phyloP scores from a whole-genome alignment of 2,329 filamentous ascomycete genomes.

The Colletotrichum australisinense region DNA sequence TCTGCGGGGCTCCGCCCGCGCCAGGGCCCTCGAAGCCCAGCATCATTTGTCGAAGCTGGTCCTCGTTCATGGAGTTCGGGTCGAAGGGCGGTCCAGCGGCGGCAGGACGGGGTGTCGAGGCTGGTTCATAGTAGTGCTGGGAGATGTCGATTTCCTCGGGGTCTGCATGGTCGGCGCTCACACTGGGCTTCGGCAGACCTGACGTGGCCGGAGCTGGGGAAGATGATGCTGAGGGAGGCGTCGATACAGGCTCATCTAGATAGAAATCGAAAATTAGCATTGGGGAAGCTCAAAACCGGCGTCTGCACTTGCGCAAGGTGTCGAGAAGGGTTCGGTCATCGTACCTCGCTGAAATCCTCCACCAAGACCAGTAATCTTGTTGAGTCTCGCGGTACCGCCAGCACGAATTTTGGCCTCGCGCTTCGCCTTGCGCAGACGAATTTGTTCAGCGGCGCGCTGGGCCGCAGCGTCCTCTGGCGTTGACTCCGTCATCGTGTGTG shows the following conservation, averaged over 20 bases:
- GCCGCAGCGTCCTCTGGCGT: slow-evolving; percentile 61
- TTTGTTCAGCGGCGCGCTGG: slow-evolving; percentile 70
- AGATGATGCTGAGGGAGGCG: slow-evolving; percentile 18
- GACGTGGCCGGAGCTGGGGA: slow-evolving; percentile 38
- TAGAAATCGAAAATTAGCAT: not conserved
- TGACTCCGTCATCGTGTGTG: slow-evolving; percentile 52
- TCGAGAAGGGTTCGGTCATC: slow-evolving; percentile 34
- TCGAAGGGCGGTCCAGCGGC: slow-evolving; percentile 41
- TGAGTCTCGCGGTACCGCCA: slow-evolving; percentile 75
- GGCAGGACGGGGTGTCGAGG: slow-evolving; percentile 39
- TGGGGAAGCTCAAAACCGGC: not conserved
- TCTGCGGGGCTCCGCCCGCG: slow-evolving; percentile 38
- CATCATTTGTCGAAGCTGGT: slow-evolving; percentile 74
- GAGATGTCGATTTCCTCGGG: slow-evolving; percentile 85
- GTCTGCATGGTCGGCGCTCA: slow-evolving; percentile 60
- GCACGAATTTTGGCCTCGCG: slow-evolving; percentile 83
- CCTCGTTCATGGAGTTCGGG: slow-evolving; percentile 59
- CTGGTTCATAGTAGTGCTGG: slow-evolving; percentile 74
- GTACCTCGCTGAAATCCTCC: slow-evolving; percentile 62
- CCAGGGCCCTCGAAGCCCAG: slow-evolving; percentile 61
- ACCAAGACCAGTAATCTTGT: slow-evolving; percentile 80
- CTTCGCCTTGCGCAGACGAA: slow-evolving; percentile 81
- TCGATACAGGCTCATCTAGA: slow-evolving; percentile 10
- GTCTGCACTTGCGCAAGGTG: not conserved
- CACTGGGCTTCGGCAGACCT: slow-evolving; percentile 43